These are phyloP conservation scores for Solanum boliviense DNA, from an alignment of 257 asterid species.

Conservation along the genomic window DNA sequence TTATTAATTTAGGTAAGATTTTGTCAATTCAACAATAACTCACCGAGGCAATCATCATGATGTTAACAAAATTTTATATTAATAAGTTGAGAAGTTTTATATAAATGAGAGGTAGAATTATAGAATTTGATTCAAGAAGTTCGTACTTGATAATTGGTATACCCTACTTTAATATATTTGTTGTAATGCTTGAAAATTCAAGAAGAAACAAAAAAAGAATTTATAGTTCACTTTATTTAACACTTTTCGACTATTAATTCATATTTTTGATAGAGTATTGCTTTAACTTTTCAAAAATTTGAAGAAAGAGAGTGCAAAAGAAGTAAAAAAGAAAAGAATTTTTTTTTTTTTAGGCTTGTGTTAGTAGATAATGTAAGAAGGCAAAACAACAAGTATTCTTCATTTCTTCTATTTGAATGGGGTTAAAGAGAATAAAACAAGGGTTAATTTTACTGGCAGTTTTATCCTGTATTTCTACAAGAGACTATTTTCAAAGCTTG, in stretches of 20 bases:
- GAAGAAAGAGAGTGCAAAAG: background rate
- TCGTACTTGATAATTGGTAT: background rate
- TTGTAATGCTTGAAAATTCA: background rate
- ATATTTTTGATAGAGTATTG: no score
- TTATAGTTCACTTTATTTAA: no score
- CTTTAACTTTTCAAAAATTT: background rate
- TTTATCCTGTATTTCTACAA: background rate
- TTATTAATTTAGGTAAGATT: background rate
- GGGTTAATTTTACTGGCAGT: fast-evolving
- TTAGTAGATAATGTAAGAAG: background rate
- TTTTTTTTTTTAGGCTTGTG: background rate
- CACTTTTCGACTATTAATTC: background rate
- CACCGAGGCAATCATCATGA: no score
- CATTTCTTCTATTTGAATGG: background rate
- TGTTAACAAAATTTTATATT: no score
- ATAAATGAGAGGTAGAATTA: no score
- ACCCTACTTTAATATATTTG: no score
- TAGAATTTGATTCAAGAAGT: background rate
- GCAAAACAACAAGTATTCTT: background rate
- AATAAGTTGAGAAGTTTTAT: no score
- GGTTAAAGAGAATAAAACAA: background rate
- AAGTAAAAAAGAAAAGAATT: no score
- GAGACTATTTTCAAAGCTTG: background rate
- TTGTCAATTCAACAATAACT: no score
- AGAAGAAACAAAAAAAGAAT: no score